phyloP scores from a whole-genome alignment of 768 basidiomycete species.

The Hemileccinum impolitum region DNA sequence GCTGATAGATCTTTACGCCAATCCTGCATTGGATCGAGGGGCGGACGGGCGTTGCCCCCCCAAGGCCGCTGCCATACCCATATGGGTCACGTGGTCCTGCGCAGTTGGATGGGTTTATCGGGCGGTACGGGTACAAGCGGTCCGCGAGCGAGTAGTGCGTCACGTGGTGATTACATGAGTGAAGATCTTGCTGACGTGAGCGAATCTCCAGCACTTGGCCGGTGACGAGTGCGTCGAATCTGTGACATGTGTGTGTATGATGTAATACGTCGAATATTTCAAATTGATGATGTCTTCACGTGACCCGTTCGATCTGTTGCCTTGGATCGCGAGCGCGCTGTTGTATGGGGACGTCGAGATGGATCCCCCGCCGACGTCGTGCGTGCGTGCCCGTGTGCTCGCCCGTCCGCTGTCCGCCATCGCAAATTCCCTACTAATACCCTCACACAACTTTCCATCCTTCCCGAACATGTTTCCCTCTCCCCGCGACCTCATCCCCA shows the following conservation, averaged over 20 bases:
- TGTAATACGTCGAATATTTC: not conserved
- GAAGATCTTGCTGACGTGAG: not conserved
- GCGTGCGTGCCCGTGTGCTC: constrained; percentile 9
- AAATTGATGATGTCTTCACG: constrained; percentile 13
- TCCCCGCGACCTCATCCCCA: constrained; percentile 30
- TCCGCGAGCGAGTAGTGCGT: constrained; percentile 71
- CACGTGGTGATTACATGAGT: not conserved
- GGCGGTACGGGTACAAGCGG: constrained; percentile 75
- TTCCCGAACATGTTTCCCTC: constrained; percentile 21
- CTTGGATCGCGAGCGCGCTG: constrained; percentile 23
- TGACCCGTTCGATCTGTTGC: constrained; percentile 26
- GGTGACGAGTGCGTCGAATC: constrained; percentile 20
- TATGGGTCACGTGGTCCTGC: constrained; percentile 97
- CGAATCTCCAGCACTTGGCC: constrained; percentile 25
- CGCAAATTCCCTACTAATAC: constrained; percentile 15
- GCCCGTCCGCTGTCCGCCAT: constrained; percentile 11
- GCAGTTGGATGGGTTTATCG: constrained; percentile 72
- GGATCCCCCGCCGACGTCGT: constrained; percentile 28
- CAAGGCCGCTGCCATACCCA: constrained; percentile 74
- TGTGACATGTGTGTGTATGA: constrained; percentile 11
- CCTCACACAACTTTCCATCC: not conserved
- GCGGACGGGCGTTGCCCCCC: constrained; percentile 54
- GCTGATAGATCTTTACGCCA: constrained; percentile 80
- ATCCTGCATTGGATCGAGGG: constrained; percentile 97
- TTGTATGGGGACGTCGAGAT: constrained; percentile 19